Base-by-base conservation (phyloP, 2,329 filamentous ascomycete genomes). In the Corinectria fuckeliana region DNA sequence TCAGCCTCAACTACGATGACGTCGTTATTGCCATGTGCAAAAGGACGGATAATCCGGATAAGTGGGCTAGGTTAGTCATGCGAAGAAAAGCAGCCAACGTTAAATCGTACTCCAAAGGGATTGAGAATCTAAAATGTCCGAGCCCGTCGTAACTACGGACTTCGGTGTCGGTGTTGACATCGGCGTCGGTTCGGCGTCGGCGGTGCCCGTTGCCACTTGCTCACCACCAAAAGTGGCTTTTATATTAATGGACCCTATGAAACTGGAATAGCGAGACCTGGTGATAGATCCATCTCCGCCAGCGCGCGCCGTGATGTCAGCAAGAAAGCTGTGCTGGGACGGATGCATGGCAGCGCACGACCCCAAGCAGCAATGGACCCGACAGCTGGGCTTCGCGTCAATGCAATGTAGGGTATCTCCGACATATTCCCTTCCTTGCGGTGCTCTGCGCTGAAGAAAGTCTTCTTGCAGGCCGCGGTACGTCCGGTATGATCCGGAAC, bases 141-240 rank as follows among this genome's bases (percentile, higher is more conserved):
- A 69, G 38, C 50, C 23, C 61, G 48, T 66, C 68, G 68, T 69
- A 70, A 70, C 68, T 69, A 66, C 59, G 66, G 60, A 23, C 26
- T 49, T 58, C 56, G 62, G 60, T 50, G 45, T 65, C 65, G 61
- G 59, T 58, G 45, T 49, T 59, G 58, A 52, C 42, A 32, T 32
- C 32, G 32, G 32, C 18, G 32, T 36, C 32, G 32, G 32, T 56
- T 63, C 50, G 57, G 60, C 44, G 56, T 60, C 60, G 60, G 36
- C 50, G 58, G 65, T 58, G 57, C 61, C 56, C 55, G 57, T 56
- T 25, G 25, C 36, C 25, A 38, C 32, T 20, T 8, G 23, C 32
- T 25, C 38, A 41, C 13, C 48, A 53, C 14, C 14, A 10, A 10
- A 14, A 25, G 16, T 41, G 44, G 25, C 23, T 23, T 14, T n/a